Conservation (phyloP, 768 basidiomycete species). For the Antrodiella citrinella region DNA sequence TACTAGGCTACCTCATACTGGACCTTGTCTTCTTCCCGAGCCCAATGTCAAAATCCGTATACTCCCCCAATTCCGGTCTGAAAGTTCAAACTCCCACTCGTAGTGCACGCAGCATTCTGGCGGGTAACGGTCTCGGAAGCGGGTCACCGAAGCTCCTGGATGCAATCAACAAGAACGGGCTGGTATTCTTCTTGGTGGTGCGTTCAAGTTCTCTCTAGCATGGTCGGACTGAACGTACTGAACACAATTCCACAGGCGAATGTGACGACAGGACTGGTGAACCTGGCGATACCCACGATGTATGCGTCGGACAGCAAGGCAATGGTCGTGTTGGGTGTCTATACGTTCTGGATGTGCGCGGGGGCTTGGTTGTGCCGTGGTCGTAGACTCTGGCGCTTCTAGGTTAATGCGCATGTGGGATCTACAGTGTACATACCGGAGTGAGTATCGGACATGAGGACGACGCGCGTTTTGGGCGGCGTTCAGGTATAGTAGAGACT, state of each 20-base stretch:
- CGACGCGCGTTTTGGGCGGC: too few species aligned
- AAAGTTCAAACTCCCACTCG: slow-evolving; percentile 18
- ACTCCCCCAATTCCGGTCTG: slow-evolving; percentile 28
- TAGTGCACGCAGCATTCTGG: neutral
- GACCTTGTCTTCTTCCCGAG: slow-evolving; percentile 63
- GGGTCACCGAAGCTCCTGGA: slow-evolving; percentile 51
- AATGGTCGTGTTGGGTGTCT: slow-evolving; percentile 53
- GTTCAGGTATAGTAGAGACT: too few species aligned
- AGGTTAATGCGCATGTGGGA: slow-evolving; percentile 1
- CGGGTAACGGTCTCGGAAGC: neutral
- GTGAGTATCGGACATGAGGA: too few species aligned
- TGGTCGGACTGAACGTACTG: neutral
- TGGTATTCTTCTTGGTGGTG: slow-evolving; percentile 76
- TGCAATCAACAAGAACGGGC: slow-evolving; percentile 75
- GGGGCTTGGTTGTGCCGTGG: slow-evolving; percentile 52
- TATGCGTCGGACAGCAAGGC: slow-evolving; percentile 51
- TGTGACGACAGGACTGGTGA: slow-evolving; percentile 76
- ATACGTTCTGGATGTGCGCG: slow-evolving; percentile 49
- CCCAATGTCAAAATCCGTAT: slow-evolving; percentile 24
- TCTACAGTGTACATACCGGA: too few species aligned
- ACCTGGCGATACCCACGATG: slow-evolving; percentile 76
- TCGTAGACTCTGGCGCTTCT: slow-evolving; percentile 28
- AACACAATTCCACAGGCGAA: too few species aligned
- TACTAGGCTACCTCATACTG: slow-evolving; percentile 72
- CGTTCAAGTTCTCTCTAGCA: slow-evolving; percentile 23